Percentiles rank a stretch among this genome's conserved stretches.
These are phyloP conservation scores for Fusarium sp. DNA, from an alignment of 2,329 filamentous ascomycete genomes.

Conservation along the genomic window DNA sequence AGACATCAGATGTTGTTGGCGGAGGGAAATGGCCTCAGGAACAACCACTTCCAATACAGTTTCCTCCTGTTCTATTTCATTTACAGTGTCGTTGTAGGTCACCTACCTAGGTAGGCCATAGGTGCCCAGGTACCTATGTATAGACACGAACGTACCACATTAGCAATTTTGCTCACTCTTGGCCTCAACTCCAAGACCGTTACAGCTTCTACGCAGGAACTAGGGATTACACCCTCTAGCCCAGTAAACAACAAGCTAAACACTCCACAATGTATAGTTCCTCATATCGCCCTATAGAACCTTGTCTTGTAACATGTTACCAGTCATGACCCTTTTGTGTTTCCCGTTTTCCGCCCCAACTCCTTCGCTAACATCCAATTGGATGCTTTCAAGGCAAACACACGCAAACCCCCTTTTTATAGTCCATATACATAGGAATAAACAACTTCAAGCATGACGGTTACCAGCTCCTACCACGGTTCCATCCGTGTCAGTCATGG, in stretches of 20 bases:
- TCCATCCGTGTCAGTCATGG: not conserved
- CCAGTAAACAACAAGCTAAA: not conserved
- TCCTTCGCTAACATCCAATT: slow-evolving; percentile 33
- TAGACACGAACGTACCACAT: not conserved
- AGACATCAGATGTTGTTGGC: not conserved
- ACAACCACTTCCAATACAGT: not conserved
- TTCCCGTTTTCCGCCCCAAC: slow-evolving; percentile 27
- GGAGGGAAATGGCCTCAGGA: not conserved
- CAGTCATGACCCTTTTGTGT: slow-evolving; percentile 8
- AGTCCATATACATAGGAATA: not conserved
- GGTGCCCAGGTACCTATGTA: too few species aligned
- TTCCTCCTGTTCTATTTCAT: not conserved
- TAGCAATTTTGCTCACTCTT: not conserved
- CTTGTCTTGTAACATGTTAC: not conserved
- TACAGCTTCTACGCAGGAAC: not conserved
- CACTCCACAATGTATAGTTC: not conserved
- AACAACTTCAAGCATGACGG: not conserved
- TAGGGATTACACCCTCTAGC: not conserved
- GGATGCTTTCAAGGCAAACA: slow-evolving; percentile 6
- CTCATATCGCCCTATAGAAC: not conserved
- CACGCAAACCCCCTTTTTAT: not conserved
- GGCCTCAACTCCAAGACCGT: not conserved
- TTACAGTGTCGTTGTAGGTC: not conserved
- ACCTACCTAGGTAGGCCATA: too few species aligned
- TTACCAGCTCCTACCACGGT: not conserved